A percentile compares a stretch with the other conserved stretches of the same genome.
phyloP scores from a whole-genome alignment of 2,329 filamentous ascomycete species.

The Fusarium palustre region DNA sequence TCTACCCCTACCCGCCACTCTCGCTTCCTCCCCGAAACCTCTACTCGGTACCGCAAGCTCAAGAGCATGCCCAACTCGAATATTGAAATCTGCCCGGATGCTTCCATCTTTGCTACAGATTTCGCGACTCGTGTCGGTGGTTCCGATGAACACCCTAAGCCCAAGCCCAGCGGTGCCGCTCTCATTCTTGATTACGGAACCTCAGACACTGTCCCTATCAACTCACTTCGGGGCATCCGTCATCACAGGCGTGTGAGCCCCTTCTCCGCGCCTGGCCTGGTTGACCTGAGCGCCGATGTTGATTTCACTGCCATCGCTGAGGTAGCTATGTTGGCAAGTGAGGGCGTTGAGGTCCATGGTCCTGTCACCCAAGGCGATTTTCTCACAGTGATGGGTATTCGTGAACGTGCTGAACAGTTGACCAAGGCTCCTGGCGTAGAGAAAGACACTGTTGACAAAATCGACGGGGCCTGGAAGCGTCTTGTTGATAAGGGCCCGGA shows the following conservation, averaged over 20 bases:
- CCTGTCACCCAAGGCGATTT: conserved; percentile 89
- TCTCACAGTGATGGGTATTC: conserved; percentile 83
- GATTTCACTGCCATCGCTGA: conserved; percentile 92
- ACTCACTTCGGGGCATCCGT: conserved; percentile 90
- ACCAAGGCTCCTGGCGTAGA: conserved; percentile 58
- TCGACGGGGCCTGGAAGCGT: conserved; percentile 82
- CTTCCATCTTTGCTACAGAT: conserved; percentile 80
- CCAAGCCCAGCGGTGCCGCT: conserved; percentile 80
- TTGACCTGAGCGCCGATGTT: conserved; percentile 92
- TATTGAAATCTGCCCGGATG: conserved; percentile 92
- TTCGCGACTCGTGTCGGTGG: conserved; percentile 89
- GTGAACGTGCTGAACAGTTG: conserved; percentile 78
- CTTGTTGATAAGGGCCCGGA: conserved; percentile 84
- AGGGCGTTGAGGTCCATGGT: conserved; percentile 89
- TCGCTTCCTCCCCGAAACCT: conserved; percentile 85
- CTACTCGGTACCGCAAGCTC: conserved; percentile 80
- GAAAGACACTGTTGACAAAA: conserved; percentile 65
- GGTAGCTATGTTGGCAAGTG: conserved; percentile 78
- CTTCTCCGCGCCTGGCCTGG: conserved; percentile 81
- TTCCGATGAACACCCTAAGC: conserved; percentile 64
- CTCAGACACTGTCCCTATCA: conserved; percentile 79
- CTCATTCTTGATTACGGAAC: conserved; percentile 98
- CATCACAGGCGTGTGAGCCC: conserved; percentile 81
- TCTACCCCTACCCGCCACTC: conserved; percentile 83
- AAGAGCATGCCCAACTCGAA: conserved; percentile 75